These are phyloP conservation scores for Calycina herbarum DNA, from an alignment of 2,329 filamentous ascomycete genomes.

Conservation along the genomic window DNA sequence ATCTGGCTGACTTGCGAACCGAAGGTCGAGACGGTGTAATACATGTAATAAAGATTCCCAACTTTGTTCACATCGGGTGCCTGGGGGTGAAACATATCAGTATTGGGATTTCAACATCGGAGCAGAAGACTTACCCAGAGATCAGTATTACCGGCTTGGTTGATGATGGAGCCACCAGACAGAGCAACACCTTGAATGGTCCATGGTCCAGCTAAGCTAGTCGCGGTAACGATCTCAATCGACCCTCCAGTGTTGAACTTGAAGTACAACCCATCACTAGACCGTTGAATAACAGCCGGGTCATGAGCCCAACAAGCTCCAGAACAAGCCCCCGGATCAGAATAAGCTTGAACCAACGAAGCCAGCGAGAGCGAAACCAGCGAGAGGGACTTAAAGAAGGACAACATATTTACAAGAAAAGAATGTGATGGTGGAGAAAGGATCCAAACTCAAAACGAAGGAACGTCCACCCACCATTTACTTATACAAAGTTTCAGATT, in stretches of 20 bases:
- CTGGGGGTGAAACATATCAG: constrained; percentile 37
- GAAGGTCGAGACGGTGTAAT: constrained; percentile 58
- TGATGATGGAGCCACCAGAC: constrained; percentile 40
- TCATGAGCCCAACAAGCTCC: constrained; percentile 45
- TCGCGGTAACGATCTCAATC: constrained; percentile 43
- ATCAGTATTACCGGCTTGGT: constrained; percentile 39
- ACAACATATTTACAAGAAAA: constrained; percentile 7
- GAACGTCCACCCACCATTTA: background rate
- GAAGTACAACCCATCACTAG: constrained; percentile 45
- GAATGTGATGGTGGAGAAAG: background rate
- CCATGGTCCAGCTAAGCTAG: constrained; percentile 44
- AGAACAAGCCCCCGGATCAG: constrained; percentile 40
- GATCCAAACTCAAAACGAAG: background rate
- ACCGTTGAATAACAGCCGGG: constrained; percentile 43
- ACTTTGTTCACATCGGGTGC: constrained; percentile 63
- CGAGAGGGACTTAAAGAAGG: background rate
- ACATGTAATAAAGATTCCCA: constrained; percentile 60
- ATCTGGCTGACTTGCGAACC: constrained; percentile 55
- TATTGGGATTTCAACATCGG: background rate
- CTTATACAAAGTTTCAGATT: background rate
- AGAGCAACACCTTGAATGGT: constrained; percentile 42
- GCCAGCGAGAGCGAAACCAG: background rate
- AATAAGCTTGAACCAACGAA: constrained; percentile 6
- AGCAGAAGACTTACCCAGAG: constrained; percentile 40
- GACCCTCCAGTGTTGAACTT: constrained; percentile 44